These are phyloP conservation scores for Ogataea pini DNA, from an alignment of 805 yeast species.

Conservation along the genomic window DNA sequence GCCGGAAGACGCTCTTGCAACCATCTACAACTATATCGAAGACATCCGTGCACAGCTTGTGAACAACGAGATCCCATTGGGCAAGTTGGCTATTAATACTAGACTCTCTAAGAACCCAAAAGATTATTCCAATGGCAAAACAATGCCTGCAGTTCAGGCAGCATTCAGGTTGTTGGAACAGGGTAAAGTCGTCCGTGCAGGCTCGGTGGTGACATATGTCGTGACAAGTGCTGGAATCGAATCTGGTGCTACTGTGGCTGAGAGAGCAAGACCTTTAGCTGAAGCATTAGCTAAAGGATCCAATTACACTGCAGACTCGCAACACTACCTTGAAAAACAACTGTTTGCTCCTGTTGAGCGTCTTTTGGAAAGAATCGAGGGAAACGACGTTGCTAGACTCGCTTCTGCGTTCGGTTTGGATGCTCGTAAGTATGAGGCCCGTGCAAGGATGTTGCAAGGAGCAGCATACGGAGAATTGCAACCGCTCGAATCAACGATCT, in stretches of 20 bases:
- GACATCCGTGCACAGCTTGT: slow-evolving; percentile 58
- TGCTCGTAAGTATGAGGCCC: slow-evolving; percentile 55
- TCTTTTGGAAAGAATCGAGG: slow-evolving; percentile 80
- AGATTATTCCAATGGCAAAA: slow-evolving; percentile 76
- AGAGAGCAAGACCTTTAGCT: slow-evolving; percentile 78
- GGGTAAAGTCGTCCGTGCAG: slow-evolving; percentile 86
- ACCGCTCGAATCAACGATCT: slow-evolving; percentile 78
- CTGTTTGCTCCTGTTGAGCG: slow-evolving; percentile 89
- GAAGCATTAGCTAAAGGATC: slow-evolving; percentile 61
- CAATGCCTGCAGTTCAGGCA: slow-evolving; percentile 86
- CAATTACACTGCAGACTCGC: slow-evolving; percentile 66
- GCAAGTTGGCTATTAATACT: slow-evolving; percentile 79
- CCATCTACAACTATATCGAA: slow-evolving; percentile 71
- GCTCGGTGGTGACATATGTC: slow-evolving; percentile 85
- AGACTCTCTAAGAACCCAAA: slow-evolving; percentile 85
- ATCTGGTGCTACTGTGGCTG: slow-evolving; percentile 54
- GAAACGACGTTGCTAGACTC: slow-evolving; percentile 76
- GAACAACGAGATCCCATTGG: slow-evolving; percentile 60
- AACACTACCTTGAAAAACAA: slow-evolving; percentile 83
- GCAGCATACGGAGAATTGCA: slow-evolving; percentile 46
- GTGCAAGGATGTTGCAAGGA: slow-evolving; percentile 42
- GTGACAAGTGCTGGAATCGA: slow-evolving; percentile 52
- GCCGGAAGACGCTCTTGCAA: slow-evolving; percentile 71
- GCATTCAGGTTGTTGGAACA: slow-evolving; percentile 78
- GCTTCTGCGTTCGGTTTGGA: slow-evolving; percentile 81